phyloP scores from a whole-genome alignment of 371 early-diverging fungal genomes.

The Thermomucor indicae-seudaticae region DNA sequence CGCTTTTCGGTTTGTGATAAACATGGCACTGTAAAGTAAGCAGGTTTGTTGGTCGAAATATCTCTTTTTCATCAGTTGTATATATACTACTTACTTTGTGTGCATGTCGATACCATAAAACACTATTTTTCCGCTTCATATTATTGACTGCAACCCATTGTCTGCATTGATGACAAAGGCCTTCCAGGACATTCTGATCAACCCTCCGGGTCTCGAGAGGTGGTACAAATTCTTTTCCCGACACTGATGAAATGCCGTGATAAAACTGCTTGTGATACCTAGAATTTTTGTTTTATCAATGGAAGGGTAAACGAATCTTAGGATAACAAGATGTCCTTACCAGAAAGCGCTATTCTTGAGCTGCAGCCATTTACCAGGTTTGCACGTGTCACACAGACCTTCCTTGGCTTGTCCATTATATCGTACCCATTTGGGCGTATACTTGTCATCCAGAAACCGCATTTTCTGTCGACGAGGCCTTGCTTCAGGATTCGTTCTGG shows the following conservation, averaged over 20 bases:
- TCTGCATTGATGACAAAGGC: slow-evolving; percentile 84
- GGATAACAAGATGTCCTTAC: slow-evolving; percentile 36
- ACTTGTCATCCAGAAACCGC: slow-evolving; percentile 75
- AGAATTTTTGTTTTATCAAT: not conserved
- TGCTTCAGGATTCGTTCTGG: slow-evolving; percentile 40
- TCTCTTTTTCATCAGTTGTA: not conserved
- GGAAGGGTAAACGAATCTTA: not conserved
- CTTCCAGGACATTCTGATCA: slow-evolving; percentile 71
- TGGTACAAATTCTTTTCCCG: slow-evolving; percentile 73
- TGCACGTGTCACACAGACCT: slow-evolving; percentile 86
- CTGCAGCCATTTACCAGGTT: slow-evolving; percentile 87
- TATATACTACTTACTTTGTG: slow-evolving; percentile 57
- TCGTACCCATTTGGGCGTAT: slow-evolving; percentile 89
- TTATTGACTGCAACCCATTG: slow-evolving; percentile 82
- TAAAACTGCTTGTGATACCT: slow-evolving; percentile 93
- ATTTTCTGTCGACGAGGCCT: slow-evolving; percentile 65
- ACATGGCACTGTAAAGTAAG: slow-evolving; percentile 65
- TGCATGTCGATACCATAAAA: slow-evolving; percentile 90
- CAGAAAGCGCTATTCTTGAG: slow-evolving; percentile 92
- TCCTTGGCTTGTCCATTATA: slow-evolving; percentile 78
- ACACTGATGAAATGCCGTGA: slow-evolving; percentile 89
- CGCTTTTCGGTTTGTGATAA: slow-evolving; percentile 73
- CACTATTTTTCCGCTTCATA: slow-evolving; percentile 73
- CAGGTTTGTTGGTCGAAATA: not conserved
- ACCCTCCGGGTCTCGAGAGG: slow-evolving; percentile 74